phyloP scores from a whole-genome alignment of 2,329 filamentous ascomycete species.

The Aspergillus sp. region DNA sequence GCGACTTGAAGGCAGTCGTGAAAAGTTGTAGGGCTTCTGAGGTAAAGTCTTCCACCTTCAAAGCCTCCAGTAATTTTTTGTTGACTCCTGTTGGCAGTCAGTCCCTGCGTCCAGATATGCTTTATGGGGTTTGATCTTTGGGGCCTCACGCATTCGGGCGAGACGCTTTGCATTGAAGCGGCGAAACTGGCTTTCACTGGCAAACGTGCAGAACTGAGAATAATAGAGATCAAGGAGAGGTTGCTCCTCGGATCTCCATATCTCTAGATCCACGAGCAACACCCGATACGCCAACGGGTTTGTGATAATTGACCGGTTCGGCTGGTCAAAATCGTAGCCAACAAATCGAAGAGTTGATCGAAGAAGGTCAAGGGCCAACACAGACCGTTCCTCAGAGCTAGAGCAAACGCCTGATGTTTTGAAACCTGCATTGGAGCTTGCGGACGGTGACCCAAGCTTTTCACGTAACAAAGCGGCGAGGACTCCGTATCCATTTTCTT shows the following conservation, averaged over 20 bases:
- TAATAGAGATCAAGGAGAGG: slow-evolving; percentile 88
- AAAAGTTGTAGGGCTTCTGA: slow-evolving; percentile 73
- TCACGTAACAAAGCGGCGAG: slow-evolving; percentile 79
- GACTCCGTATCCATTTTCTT: slow-evolving; percentile 89
- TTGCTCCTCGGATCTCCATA: slow-evolving; percentile 78
- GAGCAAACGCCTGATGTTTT: slow-evolving; percentile 37
- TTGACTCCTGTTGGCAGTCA: slow-evolving; percentile 66
- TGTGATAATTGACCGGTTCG: slow-evolving; percentile 86
- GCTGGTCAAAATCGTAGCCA: slow-evolving; percentile 77
- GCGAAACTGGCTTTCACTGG: slow-evolving; percentile 84
- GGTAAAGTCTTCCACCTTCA: slow-evolving; percentile 80
- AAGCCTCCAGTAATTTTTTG: slow-evolving; percentile 82
- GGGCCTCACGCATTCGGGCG: slow-evolving; percentile 77
- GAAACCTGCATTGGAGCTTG: slow-evolving; percentile 40
- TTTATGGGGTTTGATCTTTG: not conserved
- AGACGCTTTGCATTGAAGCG: slow-evolving; percentile 88
- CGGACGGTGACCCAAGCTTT: slow-evolving; percentile 58
- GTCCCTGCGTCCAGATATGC: slow-evolving; percentile 7
- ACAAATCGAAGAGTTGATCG: slow-evolving; percentile 80
- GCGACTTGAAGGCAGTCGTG: slow-evolving; percentile 71
- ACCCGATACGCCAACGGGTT: slow-evolving; percentile 94
- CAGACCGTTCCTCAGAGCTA: slow-evolving; percentile 48
- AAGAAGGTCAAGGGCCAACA: slow-evolving; percentile 62
- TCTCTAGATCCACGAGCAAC: slow-evolving; percentile 86
- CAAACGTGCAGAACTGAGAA: slow-evolving; percentile 84